Evolutionary conservation across 352 stramenopile genomes (phyloP).

Genomic region (Sclerospora graminicola): DNA sequence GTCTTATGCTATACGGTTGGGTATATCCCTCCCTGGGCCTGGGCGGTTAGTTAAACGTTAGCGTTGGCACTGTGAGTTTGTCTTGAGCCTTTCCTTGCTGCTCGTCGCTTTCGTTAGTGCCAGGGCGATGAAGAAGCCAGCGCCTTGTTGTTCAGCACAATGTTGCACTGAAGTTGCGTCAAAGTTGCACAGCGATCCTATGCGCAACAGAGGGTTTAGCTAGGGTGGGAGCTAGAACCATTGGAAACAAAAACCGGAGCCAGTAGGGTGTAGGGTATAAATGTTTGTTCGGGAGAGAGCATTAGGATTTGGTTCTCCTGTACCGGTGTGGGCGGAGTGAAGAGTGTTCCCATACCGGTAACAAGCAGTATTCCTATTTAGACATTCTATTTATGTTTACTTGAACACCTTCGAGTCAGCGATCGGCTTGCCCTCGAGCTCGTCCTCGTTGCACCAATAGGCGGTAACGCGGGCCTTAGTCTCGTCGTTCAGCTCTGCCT

Average conservation of each 20-base stretch:
- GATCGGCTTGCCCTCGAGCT: slow-evolving; percentile 83
- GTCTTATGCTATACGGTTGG: neutral
- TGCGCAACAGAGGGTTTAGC: neutral
- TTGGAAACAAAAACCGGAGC: no score
- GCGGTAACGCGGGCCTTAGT: slow-evolving; percentile 75
- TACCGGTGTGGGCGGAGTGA: no score
- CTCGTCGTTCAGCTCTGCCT: slow-evolving; percentile 54
- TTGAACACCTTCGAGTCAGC: slow-evolving; percentile 93
- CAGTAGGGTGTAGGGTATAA: no score
- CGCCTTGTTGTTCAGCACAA: neutral
- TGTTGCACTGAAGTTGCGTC: slow-evolving; percentile 3
- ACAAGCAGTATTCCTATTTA: no score
- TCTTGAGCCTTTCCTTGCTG: slow-evolving; percentile 9
- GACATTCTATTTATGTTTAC: slow-evolving; percentile 33
- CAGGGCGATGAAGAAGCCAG: slow-evolving; percentile 19
- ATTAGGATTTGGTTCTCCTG: no score
- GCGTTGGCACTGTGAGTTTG: neutral
- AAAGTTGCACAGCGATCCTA: slow-evolving; percentile 3
- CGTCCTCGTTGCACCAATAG: slow-evolving; percentile 85
- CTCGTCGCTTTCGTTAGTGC: slow-evolving; percentile 16
- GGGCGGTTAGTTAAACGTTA: neutral
- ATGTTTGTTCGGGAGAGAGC: no score
- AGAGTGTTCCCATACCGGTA: no score
- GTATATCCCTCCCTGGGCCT: neutral
- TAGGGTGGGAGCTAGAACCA: no score